Evolutionary conservation across 2,329 filamentous ascomycete genomes (phyloP), one percentile per base, ranked within the genome.

Genomic region (Penicillium nordicum): DNA sequence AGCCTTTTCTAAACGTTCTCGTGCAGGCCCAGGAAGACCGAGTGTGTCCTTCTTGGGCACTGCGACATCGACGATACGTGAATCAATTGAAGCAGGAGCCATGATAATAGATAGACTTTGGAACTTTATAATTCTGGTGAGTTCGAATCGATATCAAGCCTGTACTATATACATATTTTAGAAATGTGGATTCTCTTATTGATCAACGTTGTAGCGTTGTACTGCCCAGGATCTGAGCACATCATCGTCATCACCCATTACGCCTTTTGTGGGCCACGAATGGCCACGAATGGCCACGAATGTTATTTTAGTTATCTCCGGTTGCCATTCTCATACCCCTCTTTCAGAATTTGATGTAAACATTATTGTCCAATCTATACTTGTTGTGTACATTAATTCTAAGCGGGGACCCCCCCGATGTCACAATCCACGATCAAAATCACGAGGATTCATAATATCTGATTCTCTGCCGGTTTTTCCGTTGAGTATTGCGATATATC

Each of bases 41-140:
- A 91, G 77, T 0, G 75, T 85, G 67, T 89, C 86, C 65, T 89
- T 90, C 59, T 74, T 79, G 0, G 82, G 87, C 57, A 81, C 73
- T 7, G 80, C 82, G 14, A 85, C 82, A 67, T 90, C 88, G 38
- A 80, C 80, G 58, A 90, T 89, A 36, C 78, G 75, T 5, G 83
- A 74, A 53, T 85, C 78, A 62, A 89, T 86, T 38, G 86, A 80
- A 63, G 80, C 79, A 9, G 85, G 85, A 47, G 81, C 79, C 80
- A 84, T 50, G 45, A 11, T 38, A 32, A 18, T 40, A 9, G 8
- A 18, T 16, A 16, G n/a, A 29, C 8, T 32, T 14, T n/a, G 5
- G 37, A 36, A 32, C 4, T 14, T 9, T 30, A 21, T 48, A 10
- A 21, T 25, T 23, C 12, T 4, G 18, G 32, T 23, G 4, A 43